Base-by-base conservation (phyloP, 441 rosid species). In the Croton laevigatus region DNA sequence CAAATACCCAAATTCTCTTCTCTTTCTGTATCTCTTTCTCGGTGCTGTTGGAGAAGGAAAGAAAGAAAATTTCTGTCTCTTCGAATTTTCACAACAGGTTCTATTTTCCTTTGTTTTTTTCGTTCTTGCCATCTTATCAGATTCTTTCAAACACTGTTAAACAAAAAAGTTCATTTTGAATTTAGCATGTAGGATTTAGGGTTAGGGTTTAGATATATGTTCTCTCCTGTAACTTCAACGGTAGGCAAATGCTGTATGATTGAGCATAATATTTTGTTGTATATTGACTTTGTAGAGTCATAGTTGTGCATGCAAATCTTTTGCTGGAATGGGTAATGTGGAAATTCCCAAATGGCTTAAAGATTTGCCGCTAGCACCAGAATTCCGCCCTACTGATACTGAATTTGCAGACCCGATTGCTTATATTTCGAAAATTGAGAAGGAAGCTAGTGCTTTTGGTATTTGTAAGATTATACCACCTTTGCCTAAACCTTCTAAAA, bases 351-450 rank as follows among this genome's bases (percentile, higher is more conserved):
- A 79, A 78, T 96, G 99, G 98, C 85, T 96, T n/a, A 76, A 91
- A 73, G 84, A 78, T 71, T 77, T 94, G 89, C 96, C 96, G n/a
- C 72, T 87, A 71, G 99, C 99, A 52, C 99, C 99, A 7, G 94
- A 86, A 73, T 96, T 84, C 74, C 80, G 91, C 61, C 99, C 99
- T 10, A 94, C 98, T 2, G 99, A 93, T 72, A 94, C 99, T 36
- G 99, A 96, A 82, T 94, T 96, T 64, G 90, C 97, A 13, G 98
- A 96, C 84, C 99, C 98, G 61, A 87, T 96, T 79, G 97, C 98
- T 11, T 96, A 96, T 57, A 94, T 96, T 74, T 96, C 98, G 3
- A 96, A 90, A 81, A 96, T 96, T 62, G 99, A 96, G 85, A 91
- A 88, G 82, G 88, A 93, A 70, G 99, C 98, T 36, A 80, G 92